A percentile compares a stretch with the other conserved stretches of the same genome.
phyloP scores from a whole-genome alignment of 345 rosid genomes.

The Acer negundo region DNA sequence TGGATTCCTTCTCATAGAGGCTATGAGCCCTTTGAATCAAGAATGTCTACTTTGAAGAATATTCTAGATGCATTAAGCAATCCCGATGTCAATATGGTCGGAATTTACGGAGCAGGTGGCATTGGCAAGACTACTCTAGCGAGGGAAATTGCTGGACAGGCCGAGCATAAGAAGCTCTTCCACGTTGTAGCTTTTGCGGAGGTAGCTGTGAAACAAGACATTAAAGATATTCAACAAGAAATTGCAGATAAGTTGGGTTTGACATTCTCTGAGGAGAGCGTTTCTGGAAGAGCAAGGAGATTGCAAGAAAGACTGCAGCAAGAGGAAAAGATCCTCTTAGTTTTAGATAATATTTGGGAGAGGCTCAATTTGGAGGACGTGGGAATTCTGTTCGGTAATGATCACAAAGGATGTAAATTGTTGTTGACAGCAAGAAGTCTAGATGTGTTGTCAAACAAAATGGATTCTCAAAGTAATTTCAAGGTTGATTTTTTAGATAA shows the following conservation, averaged over 20 bases:
- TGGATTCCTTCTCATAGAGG: neutral
- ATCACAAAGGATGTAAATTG: no score
- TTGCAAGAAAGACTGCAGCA: neutral
- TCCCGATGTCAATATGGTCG: slow-evolving; percentile 8
- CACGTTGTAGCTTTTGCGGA: neutral
- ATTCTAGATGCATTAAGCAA: slow-evolving; percentile 9
- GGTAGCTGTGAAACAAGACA: neutral
- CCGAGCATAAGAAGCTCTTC: no score
- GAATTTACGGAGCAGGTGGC: neutral
- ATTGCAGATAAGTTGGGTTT: neutral
- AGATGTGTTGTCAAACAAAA: no score
- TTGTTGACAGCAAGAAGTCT: no score
- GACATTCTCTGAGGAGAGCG: neutral
- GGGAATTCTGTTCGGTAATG: no score
- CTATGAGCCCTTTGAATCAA: slow-evolving; percentile 21
- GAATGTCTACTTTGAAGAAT: neutral
- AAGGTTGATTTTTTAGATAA: no score
- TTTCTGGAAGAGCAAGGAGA: neutral
- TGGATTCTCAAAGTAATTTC: no score
- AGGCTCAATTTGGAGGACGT: neutral
- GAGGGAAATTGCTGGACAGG: no score
- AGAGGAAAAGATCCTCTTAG: neutral
- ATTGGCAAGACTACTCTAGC: slow-evolving; percentile 18
- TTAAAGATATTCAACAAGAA: neutral
- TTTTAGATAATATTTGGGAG: neutral